These are phyloP conservation scores for Globisporangium splendens DNA, from an alignment of 352 stramenopile species.

Conservation along the genomic window DNA sequence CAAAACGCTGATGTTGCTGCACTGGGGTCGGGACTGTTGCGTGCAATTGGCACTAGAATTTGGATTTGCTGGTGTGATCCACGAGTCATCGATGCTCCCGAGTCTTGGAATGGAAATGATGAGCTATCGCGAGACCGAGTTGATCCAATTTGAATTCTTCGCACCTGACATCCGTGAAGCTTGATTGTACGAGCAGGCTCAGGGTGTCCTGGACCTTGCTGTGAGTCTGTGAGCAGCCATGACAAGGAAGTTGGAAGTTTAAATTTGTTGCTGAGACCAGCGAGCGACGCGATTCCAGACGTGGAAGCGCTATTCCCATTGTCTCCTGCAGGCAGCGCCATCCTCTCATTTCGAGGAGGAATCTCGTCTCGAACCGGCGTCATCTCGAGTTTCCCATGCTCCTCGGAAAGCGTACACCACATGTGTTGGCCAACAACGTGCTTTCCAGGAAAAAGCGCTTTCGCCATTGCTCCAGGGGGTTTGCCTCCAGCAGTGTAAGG, in stretches of 20 bases:
- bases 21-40: background rate
- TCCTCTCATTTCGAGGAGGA: background rate
- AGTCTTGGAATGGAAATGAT: background rate
- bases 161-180: conserved; percentile 52
- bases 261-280: conserved; percentile 28
- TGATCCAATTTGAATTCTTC: conserved; percentile 17
- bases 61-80: conserved; percentile 28
- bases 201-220: conserved; percentile 19
- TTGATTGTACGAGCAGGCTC: conserved; percentile 26
- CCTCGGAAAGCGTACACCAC: conserved; percentile 54
- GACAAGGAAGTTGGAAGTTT: conserved; percentile 49
- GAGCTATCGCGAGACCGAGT: background rate
- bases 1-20: background rate
- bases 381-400: conserved; percentile 58
- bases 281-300: conserved; percentile 7
- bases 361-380: conserved; percentile 23
- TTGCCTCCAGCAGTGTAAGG: conserved; percentile 11
- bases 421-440: conserved; percentile 27
- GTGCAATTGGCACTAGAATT: conserved; percentile 26
- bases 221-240: conserved; percentile 47
- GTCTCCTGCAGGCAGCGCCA: background rate
- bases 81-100: background rate
- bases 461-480: conserved; percentile 17
- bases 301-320: background rate
- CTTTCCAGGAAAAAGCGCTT: conserved; percentile 30